Evolutionary conservation across 2,329 filamentous ascomycete species (phyloP).

Genomic region (Byssothecium circinans): DNA sequence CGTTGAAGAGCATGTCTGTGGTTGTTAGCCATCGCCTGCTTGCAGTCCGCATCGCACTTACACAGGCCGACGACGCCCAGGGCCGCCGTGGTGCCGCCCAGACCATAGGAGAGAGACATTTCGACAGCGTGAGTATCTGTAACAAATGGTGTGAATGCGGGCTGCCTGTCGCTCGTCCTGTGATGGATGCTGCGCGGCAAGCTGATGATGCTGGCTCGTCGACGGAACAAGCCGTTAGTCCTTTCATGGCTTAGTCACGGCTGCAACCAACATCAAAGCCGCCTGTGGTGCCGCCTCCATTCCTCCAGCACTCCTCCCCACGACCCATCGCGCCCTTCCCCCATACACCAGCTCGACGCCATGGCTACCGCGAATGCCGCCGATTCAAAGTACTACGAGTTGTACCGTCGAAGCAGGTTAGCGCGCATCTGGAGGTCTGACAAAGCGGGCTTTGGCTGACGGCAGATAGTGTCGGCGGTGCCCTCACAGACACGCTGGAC

Average conservation of each 20-base stretch:
- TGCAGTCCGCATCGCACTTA: conserved; percentile 53
- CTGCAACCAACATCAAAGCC: too few relatives aligned
- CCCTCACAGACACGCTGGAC: conserved; percentile 95
- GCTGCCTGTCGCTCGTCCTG: too few relatives aligned
- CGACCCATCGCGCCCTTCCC: conserved; percentile 13
- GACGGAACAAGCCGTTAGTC: conserved; percentile 33
- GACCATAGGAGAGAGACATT: conserved; percentile 75
- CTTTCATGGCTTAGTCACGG: too few relatives aligned
- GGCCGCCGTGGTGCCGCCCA: conserved; percentile 68
- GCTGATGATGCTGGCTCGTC: conserved; percentile 28
- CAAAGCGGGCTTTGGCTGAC: conserved; percentile 27
- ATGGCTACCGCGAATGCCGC: conserved; percentile 26
- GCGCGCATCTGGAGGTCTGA: conserved; percentile 9
- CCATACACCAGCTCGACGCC: conserved; percentile 13
- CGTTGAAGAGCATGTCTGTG: conserved; percentile 97
- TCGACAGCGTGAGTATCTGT: conserved; percentile 28
- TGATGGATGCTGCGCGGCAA: conserved; percentile 1
- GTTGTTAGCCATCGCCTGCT: conserved; percentile 35
- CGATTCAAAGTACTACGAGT: conserved; percentile 75
- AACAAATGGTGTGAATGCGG: too few relatives aligned
- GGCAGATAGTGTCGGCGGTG: conserved; percentile 75
- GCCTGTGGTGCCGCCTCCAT: too few relatives aligned
- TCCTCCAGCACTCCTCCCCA: too few relatives aligned
- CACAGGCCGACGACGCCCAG: conserved; percentile 76
- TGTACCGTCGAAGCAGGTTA: conserved; percentile 98